Conservation (phyloP, 108 stramenopile species). For the Cylindrotheca fusiformis region DNA sequence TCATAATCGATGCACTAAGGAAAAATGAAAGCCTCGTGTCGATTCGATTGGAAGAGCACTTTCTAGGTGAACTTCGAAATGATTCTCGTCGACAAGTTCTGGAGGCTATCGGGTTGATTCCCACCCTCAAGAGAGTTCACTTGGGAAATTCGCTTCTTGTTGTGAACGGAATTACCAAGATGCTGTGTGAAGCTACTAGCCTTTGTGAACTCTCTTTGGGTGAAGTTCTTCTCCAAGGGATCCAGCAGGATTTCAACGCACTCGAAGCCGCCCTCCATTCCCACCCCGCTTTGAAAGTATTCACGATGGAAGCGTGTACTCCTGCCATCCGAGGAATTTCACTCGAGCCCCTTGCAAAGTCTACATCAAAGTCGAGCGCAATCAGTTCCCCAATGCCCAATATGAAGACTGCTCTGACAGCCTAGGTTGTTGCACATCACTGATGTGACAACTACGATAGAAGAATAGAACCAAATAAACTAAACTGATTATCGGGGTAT, state of each 20-base stretch:
- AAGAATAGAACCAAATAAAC: too few species aligned
- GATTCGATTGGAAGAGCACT: constrained; percentile 4
- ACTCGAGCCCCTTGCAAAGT: background rate
- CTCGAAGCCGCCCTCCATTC: constrained; percentile 3
- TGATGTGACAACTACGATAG: too few species aligned
- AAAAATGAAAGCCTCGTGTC: constrained; percentile 8
- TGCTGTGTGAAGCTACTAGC: constrained; percentile 1
- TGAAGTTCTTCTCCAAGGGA: constrained; percentile 6
- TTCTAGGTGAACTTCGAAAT: constrained; percentile 3
- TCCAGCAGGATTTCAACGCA: constrained; percentile 1
- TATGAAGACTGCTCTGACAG: background rate
- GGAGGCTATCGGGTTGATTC: background rate
- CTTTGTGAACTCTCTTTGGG: background rate
- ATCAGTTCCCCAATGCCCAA: background rate
- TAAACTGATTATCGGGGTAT: too few species aligned
- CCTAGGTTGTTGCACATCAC: too few species aligned
- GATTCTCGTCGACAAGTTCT: constrained; percentile 6
- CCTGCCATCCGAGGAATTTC: background rate
- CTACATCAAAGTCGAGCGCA: background rate
- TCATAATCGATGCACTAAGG: constrained; percentile 2
- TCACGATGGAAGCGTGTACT: constrained; percentile 1
- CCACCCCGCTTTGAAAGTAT: constrained; percentile 4
- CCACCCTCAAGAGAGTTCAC: constrained; percentile 4
- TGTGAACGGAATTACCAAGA: constrained; percentile 1
- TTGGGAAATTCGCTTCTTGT: background rate